Conservation (phyloP, 2,329 filamentous ascomycete species). For the Paraphoma sp. region DNA sequence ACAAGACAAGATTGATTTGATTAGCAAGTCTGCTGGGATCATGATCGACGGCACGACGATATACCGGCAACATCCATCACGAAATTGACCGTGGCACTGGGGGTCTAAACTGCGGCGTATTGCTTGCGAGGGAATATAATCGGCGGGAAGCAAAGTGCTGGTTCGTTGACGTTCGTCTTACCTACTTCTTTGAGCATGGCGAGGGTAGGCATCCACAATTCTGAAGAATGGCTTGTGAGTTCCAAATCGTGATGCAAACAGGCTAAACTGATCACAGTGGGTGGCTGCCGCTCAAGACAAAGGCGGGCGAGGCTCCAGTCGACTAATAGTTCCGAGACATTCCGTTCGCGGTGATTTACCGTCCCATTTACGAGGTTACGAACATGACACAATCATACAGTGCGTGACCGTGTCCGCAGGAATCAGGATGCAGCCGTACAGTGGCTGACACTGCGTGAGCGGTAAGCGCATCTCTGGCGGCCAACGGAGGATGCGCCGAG, state of each 20-base stretch:
- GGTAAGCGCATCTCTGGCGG: conserved; percentile 4
- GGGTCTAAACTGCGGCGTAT: conserved; percentile 19
- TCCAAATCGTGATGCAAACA: conserved; percentile 21
- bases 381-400: background rate
- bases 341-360: conserved; percentile 12
- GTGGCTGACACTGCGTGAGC: background rate
- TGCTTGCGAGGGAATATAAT: conserved; percentile 1
- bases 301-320: background rate
- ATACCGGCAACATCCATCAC: conserved; percentile 6
- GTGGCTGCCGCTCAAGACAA: background rate
- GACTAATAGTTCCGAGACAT: conserved; percentile 6
- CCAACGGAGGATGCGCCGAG: background rate
- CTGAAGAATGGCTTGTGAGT: conserved; percentile 9
- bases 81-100: conserved; percentile 31
- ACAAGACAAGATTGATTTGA: no score
- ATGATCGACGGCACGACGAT: conserved; percentile 19
- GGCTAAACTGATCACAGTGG: conserved; percentile 33
- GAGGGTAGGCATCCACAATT: conserved; percentile 13
- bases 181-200: conserved; percentile 30
- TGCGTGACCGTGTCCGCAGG: conserved; percentile 6
- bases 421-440: background rate
- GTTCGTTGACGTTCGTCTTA: conserved; percentile 25
- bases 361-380: no score
- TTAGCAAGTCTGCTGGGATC: no score
- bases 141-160: conserved; percentile 7